Percentiles rank a stretch among this genome's conserved stretches.
phyloP scores from a whole-genome alignment of 1,139 yeast species.

The Protomyces pachydermus region DNA sequence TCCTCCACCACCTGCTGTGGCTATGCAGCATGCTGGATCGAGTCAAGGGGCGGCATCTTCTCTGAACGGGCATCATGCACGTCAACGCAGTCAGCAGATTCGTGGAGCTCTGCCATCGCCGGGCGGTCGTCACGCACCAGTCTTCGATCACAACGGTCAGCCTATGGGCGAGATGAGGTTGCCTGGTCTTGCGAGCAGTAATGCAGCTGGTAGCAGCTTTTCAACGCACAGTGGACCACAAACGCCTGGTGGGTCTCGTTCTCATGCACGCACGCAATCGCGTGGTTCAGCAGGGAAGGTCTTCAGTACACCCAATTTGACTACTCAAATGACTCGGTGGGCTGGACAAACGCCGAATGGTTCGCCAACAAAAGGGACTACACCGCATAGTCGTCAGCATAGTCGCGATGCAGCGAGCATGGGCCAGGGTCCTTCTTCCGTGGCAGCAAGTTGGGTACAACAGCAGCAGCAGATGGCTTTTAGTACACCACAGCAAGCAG shows the following conservation, averaged over 20 bases:
- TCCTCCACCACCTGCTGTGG: slow-evolving; percentile 1
- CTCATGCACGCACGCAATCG: slow-evolving; percentile 5
- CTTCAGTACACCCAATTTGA: slow-evolving; percentile 18
- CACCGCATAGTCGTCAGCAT: slow-evolving; percentile 1
- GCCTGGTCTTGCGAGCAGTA: neutral
- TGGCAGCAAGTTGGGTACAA: slow-evolving; percentile 19
- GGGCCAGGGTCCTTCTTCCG: neutral
- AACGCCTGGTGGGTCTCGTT: slow-evolving; percentile 17
- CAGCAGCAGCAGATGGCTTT: slow-evolving; percentile 18
- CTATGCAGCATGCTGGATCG: neutral
- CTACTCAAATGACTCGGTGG: slow-evolving; percentile 23
- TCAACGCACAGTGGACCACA: slow-evolving; percentile 1
- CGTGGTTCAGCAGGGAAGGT: slow-evolving; percentile 8
- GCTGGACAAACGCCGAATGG: slow-evolving; percentile 10
- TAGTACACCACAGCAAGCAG: slow-evolving; percentile 20
- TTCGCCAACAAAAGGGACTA: slow-evolving; percentile 1
- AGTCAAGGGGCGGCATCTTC: neutral
- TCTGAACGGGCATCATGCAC: neutral
- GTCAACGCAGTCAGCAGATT: neutral
- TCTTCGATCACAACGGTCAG: neutral
- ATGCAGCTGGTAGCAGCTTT: neutral
- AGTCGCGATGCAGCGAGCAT: slow-evolving; percentile 1
- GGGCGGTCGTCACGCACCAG: neutral
- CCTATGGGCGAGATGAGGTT: neutral
- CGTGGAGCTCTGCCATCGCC: neutral